Evolutionary conservation across 2,329 filamentous ascomycete species (phyloP).

Genomic region (Cladophialophora exuberans): DNA sequence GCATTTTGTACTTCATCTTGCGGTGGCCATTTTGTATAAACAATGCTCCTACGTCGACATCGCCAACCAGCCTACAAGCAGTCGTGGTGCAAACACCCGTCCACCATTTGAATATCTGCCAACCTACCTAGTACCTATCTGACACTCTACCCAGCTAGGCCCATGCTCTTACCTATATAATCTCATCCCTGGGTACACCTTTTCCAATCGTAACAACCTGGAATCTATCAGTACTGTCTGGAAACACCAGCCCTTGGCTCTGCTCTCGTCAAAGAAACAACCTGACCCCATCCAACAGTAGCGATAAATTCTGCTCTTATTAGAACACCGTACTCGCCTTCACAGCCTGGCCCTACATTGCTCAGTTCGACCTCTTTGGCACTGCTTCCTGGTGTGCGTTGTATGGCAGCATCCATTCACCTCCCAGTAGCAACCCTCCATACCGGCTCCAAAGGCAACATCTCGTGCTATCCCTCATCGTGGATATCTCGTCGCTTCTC

Average conservation of each 20-base stretch:
- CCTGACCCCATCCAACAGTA: slow-evolving; percentile 8
- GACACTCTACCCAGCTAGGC: too few species aligned
- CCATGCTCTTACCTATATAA: slow-evolving; percentile 7
- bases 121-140: neutral
- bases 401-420: slow-evolving; percentile 20
- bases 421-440: slow-evolving; percentile 1
- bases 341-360: slow-evolving; percentile 15
- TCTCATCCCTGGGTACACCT: neutral
- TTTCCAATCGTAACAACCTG: slow-evolving; percentile 4
- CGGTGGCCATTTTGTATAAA: neutral
- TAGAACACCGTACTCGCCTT: slow-evolving; percentile 15
- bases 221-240: slow-evolving; percentile 14
- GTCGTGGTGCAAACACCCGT: neutral
- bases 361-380: neutral
- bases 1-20: neutral
- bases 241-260: slow-evolving; percentile 22
- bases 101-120: neutral
- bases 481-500: slow-evolving; percentile 94
- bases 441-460: neutral
- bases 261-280: slow-evolving; percentile 18
- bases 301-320: slow-evolving; percentile 3
- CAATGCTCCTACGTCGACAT: slow-evolving; percentile 9
- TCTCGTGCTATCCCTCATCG: slow-evolving; percentile 54
- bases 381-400: slow-evolving; percentile 2
- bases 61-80: slow-evolving; percentile 1